Percentiles rank a stretch among this genome's conserved stretches.
These are phyloP conservation scores for Annulohypoxylon nitens DNA, from an alignment of 495 filamentous ascomycete genomes.

Conservation along the genomic window DNA sequence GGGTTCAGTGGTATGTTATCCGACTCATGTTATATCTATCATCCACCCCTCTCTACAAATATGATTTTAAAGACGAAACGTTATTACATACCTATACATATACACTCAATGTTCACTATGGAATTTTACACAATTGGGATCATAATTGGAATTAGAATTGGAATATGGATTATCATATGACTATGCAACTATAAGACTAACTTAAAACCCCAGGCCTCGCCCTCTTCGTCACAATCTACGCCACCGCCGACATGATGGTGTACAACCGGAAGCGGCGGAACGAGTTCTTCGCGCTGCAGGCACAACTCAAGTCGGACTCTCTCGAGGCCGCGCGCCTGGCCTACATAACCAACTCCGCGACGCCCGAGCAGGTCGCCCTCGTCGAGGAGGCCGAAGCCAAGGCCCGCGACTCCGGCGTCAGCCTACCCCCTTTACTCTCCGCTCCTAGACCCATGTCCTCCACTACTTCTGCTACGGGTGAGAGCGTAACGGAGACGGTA, in stretches of 20 bases:
- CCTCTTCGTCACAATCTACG: conserved; percentile 80
- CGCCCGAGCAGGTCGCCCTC: conserved; percentile 65
- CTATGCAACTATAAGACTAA: neutral
- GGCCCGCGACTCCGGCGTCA: conserved; percentile 49
- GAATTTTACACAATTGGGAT: too few species aligned
- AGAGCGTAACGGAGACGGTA: conserved; percentile 1
- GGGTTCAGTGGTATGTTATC: conserved; percentile 76
- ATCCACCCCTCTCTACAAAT: neutral
- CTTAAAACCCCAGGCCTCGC: conserved; percentile 68
- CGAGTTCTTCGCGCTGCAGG: conserved; percentile 76
- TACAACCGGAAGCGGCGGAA: conserved; percentile 80
- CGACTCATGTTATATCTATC: neutral
- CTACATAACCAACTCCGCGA: conserved; percentile 72
- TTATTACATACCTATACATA: neutral
- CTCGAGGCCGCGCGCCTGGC: conserved; percentile 69
- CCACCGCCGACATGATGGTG: conserved; percentile 85
- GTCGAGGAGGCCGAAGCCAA: conserved; percentile 60
- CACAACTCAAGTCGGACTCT: conserved; percentile 65
- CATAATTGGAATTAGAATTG: too few species aligned
- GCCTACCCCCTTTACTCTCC: conserved; percentile 55
- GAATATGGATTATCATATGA: too few species aligned
- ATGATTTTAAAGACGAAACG: neutral
- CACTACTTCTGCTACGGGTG: neutral
- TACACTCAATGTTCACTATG: neutral
- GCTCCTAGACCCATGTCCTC: conserved; percentile 7